phyloP scores from a whole-genome alignment of 2,329 filamentous ascomycete species.

The Colletotrichum shisoi region DNA sequence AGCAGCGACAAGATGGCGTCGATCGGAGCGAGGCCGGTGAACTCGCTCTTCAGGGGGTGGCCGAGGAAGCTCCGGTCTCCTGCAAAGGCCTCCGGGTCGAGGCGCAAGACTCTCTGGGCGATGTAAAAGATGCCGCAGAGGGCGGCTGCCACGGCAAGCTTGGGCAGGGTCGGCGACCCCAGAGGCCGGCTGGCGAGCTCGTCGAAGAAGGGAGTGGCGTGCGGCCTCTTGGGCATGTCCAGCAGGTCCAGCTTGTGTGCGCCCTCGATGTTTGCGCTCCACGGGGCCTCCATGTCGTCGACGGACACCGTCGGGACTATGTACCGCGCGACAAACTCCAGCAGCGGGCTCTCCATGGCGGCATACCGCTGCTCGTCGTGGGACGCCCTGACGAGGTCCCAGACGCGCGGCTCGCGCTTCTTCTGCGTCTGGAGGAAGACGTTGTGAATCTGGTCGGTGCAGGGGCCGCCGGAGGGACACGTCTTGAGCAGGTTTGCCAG shows the following conservation, averaged over 20 bases:
- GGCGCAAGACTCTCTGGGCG: not conserved
- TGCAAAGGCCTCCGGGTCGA: not conserved
- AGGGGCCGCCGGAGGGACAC: constrained; percentile 24
- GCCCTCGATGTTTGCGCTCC: constrained; percentile 9
- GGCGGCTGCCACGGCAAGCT: not conserved
- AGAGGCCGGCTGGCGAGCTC: constrained; percentile 35
- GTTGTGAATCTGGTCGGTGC: constrained; percentile 34
- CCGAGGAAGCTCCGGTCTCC: not conserved
- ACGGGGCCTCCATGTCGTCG: constrained; percentile 11
- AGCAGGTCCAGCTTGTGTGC: constrained; percentile 23
- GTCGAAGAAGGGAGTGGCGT: constrained; percentile 35
- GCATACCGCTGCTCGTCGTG: constrained; percentile 40
- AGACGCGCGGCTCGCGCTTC: constrained; percentile 36
- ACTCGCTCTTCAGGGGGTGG: not conserved
- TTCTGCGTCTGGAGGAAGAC: constrained; percentile 41
- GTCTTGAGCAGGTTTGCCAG: constrained; percentile 31
- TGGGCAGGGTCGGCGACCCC: not conserved
- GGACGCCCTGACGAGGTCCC: constrained; percentile 31
- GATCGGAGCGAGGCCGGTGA: not conserved
- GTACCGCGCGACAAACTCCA: constrained; percentile 6
- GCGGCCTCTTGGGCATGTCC: constrained; percentile 35
- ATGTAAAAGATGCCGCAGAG: constrained; percentile 13
- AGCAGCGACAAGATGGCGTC: constrained; percentile 5
- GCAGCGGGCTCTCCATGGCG: constrained; percentile 39
- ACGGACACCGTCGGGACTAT: constrained; percentile 6